Base-by-base conservation (phyloP, 148 eudicot genomes). In the Rhododendron griersonianum region DNA sequence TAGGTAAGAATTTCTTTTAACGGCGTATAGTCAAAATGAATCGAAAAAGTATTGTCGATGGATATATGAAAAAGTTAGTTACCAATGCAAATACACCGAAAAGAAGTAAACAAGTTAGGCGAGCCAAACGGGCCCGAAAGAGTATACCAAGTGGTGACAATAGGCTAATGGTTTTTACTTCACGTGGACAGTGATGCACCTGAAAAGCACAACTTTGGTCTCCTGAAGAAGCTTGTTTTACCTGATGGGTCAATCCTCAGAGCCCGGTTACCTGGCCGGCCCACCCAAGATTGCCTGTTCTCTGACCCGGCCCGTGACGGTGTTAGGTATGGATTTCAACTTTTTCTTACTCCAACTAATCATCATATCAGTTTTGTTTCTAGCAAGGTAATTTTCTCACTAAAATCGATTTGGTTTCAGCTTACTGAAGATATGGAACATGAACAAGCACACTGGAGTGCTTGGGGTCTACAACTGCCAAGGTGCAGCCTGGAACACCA, bases 381-480 rank as follows among this genome's bases (percentile, higher is more conserved):
- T 37, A 71, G 39, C 3, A 5, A 74, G 41, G 50, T 75, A 55
- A 81, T 81, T 14, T 75, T 86, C 84, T 48, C 18, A 51, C 57
- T 11, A 37, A 21, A 55, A 74, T 21, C 79, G 53, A 55, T 73
- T 81, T 76, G 67, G 48, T 85, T 91, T 87, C 92, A 94, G 96
- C 91, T 88, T 95, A 86, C 88, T 97, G 92, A 97, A 97, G 92
- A 95, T 97, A 85, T 97, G 99, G 99, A 97, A 93, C 93, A 95
- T 97, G 94, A 97, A 95, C 91, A 95, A 97, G 91, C 87, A 94
- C 93, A 95, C 95, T 39, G 99, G 98, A 51, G 98, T 95, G 10
- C 89, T 97, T 8, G 99, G 98, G 59, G 93, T 97, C 44, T 97
- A 95, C 95, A 97, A 97, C 87, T 97, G 99, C 93, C 99, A 95